Base-by-base conservation (phyloP, 345 rosid genomes). In the Nephelium lappaceum region DNA sequence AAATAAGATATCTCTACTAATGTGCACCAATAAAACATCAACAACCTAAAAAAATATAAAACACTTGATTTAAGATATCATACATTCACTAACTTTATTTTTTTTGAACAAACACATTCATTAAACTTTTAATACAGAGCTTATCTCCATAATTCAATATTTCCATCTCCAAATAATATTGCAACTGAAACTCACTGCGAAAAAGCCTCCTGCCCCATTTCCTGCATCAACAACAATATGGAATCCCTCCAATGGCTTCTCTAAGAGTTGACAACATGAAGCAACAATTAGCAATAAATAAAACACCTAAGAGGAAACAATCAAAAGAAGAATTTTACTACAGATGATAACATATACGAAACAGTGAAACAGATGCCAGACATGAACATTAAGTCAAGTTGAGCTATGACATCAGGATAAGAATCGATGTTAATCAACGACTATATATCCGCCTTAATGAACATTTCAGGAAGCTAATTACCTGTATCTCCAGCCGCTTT, bases 191-290 rank as follows among this genome's bases (percentile, higher is more conserved):
- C 98, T 93, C 85, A 94, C 98, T 10, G 98, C 93, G 73, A 97
- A 97, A 87, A 93, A 97, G 25, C 98, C 99, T 82, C 98, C 98
- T 45, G 98, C 97, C 82, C 99, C 99, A 87, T 96, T 94, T 86
- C 99, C 99, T 38, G 98, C 99, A 87, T 96, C 99, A 75, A 96
- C 99, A 85, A 96, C 87, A 43, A 94, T 86, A 78, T 93, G 99
- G 87, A 96, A 96, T 68, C 98, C 99, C 80, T 92, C 98, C 86
- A 96, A 83, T 57, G 99, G 99, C 85, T 91, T 96, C 87, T 92
- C 99, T 94, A 83, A 27, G 78, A 81, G 43, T 84, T 83, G 71
- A 77, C 64, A 78, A 81, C 43, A 60, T 77, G 78, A 72, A 78
- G 21, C 55, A 79, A 79, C 42, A 81, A 79, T 76, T 77, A 87